Evolutionary conservation across 257 asterid species (phyloP).

Genomic region (Solanum piurae): DNA sequence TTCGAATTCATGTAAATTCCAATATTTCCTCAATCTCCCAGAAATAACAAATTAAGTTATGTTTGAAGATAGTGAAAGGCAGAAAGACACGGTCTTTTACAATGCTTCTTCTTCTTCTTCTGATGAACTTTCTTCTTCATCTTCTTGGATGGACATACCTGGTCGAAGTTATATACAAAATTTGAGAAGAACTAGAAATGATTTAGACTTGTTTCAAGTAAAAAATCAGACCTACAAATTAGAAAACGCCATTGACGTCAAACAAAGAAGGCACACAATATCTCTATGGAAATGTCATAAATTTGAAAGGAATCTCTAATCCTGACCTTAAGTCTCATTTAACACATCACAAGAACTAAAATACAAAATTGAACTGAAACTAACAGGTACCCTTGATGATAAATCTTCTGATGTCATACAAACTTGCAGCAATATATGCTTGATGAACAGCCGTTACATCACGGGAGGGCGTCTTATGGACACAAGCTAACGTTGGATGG

Average conservation of each 20-base stretch:
- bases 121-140: background rate
- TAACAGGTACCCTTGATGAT: background rate
- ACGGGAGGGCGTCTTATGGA: background rate
- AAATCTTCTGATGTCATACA: background rate
- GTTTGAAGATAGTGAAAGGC: too few relatives aligned
- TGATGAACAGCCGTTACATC: background rate
- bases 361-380: background rate
- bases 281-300: background rate
- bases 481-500: background rate
- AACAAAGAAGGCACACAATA: background rate
- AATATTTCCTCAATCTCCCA: too few relatives aligned
- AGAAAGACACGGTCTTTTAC: too few relatives aligned
- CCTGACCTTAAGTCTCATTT: background rate
- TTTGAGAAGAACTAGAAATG: background rate
- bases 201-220: background rate
- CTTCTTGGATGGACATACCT: background rate
- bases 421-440: background rate
- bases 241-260: too few relatives aligned
- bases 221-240: too few relatives aligned
- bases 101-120: too few relatives aligned
- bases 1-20: too few relatives aligned
- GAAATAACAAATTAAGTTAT: too few relatives aligned
- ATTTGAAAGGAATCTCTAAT: background rate
- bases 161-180: background rate
- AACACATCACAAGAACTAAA: background rate